A percentile compares a stretch with the other conserved stretches of the same genome.
phyloP scores from a whole-genome alignment of 1,139 yeast species.

The Kodamaea arcana region DNA sequence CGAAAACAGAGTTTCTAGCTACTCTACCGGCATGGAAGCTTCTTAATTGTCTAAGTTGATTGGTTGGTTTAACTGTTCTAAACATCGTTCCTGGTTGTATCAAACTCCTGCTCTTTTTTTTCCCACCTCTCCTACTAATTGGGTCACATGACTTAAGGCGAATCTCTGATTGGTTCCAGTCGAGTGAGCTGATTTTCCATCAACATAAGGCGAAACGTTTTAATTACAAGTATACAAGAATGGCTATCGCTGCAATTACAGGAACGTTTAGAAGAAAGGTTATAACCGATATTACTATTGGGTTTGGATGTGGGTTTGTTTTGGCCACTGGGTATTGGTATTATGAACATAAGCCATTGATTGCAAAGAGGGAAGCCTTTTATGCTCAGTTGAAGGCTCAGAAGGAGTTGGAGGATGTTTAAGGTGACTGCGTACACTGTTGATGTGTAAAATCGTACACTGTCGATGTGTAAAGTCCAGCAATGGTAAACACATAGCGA shows the following conservation, averaged over 20 bases:
- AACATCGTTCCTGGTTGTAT: too few relatives aligned
- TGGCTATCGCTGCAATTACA: slow-evolving; percentile 88
- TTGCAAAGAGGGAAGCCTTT: slow-evolving; percentile 78
- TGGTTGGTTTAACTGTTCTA: slow-evolving; percentile 26
- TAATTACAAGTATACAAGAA: slow-evolving; percentile 26
- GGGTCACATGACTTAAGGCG: slow-evolving; percentile 1
- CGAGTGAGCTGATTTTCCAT: slow-evolving; percentile 18
- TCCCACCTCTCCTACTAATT: background rate
- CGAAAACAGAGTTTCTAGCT: slow-evolving; percentile 33
- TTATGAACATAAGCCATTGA: slow-evolving; percentile 73
- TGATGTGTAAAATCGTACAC: too few relatives aligned
- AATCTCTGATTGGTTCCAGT: slow-evolving; percentile 11
- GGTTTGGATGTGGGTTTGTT: slow-evolving; percentile 46
- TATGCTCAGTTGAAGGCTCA: slow-evolving; percentile 73
- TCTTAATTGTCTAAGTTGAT: slow-evolving; percentile 24
- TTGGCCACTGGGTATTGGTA: slow-evolving; percentile 61
- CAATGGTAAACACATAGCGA: too few relatives aligned
- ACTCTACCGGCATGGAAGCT: slow-evolving; percentile 32
- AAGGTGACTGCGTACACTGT: too few relatives aligned
- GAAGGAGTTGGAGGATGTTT: slow-evolving; percentile 61
- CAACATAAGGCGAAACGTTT: too few relatives aligned
- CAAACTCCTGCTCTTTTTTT: too few relatives aligned
- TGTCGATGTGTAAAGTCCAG: too few relatives aligned
- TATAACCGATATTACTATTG: slow-evolving; percentile 73
- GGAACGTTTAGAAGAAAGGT: slow-evolving; percentile 83